A percentile compares a stretch with the other conserved stretches of the same genome.
phyloP scores from a whole-genome alignment of 257 asterid genomes.

The Salvia hispanica region DNA sequence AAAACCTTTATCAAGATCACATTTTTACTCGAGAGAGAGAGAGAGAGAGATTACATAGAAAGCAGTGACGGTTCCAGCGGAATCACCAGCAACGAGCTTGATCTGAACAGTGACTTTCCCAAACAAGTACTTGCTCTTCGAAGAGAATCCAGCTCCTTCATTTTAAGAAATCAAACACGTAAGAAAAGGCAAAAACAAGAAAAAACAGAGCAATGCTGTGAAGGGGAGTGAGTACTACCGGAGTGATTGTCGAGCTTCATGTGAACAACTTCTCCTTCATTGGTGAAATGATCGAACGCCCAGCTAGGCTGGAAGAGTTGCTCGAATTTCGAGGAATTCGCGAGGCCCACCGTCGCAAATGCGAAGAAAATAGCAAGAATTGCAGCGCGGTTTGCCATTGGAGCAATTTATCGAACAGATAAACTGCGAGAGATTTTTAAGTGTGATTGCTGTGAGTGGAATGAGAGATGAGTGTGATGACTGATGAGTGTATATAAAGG shows the following conservation, averaged over 20 bases:
- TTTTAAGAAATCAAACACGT: not conserved
- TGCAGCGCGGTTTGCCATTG: slow-evolving; percentile 27
- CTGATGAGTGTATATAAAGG: slow-evolving; percentile 48
- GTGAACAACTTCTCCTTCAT: slow-evolving; percentile 58
- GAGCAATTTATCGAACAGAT: slow-evolving; percentile 3
- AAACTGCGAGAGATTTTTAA: not conserved
- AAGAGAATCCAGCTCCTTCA: slow-evolving; percentile 86
- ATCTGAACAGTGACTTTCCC: slow-evolving; percentile 86
- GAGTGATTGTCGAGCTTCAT: slow-evolving; percentile 76
- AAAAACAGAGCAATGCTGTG: too few relatives aligned
- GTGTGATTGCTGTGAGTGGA: not conserved
- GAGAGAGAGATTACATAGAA: slow-evolving; percentile 55
- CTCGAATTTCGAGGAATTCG: slow-evolving; percentile 52
- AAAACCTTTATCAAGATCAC: not conserved
- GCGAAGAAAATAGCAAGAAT: slow-evolving; percentile 25
- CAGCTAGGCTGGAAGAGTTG: slow-evolving; percentile 70
- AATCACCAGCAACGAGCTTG: slow-evolving; percentile 90
- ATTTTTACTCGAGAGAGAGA: not conserved
- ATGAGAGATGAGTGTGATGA: not conserved
- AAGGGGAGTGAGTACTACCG: slow-evolving; percentile 41
- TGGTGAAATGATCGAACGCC: slow-evolving; percentile 67
- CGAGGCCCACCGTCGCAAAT: slow-evolving; percentile 35
- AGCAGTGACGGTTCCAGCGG: slow-evolving; percentile 97
- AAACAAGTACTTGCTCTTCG: slow-evolving; percentile 81
- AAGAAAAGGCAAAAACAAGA: too few relatives aligned